Conservation (phyloP, 179 eudicot genomes). For the Spergularia azorica region DNA sequence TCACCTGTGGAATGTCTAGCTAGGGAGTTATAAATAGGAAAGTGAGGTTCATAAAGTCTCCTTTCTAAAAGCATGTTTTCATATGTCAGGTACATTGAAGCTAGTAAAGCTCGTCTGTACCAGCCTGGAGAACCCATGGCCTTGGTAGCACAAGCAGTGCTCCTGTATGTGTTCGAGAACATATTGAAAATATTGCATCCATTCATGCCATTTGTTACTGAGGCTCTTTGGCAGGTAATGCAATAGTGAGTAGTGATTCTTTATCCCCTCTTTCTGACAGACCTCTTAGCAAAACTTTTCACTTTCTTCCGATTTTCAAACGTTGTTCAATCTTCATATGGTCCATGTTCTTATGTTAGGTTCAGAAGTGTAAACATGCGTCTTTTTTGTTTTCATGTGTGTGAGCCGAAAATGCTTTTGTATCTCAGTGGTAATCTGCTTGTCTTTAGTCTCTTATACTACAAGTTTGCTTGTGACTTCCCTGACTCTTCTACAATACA, state of each 20-base stretch:
- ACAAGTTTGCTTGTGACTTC: too few relatives aligned
- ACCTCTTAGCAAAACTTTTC: conserved; percentile 4
- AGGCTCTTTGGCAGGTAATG: conserved; percentile 96
- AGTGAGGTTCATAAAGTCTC: not conserved
- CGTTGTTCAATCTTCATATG: not conserved
- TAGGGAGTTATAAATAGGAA: not conserved
- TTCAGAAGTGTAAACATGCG: not conserved
- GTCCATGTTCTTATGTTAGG: not conserved
- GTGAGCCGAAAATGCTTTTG: not conserved
- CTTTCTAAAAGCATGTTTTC: not conserved
- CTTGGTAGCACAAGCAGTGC: conserved; percentile 74
- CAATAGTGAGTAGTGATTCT: not conserved
- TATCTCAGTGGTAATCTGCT: not conserved
- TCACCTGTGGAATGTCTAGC: too few relatives aligned
- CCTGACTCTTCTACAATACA: too few relatives aligned
- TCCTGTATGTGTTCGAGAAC: conserved; percentile 80
- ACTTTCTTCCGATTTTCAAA: not conserved
- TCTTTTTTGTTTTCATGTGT: not conserved
- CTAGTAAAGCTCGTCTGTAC: conserved; percentile 93
- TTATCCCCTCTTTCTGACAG: not conserved
- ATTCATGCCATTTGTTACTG: conserved; percentile 98
- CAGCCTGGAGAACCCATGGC: conserved; percentile 53
- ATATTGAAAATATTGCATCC: conserved; percentile 90
- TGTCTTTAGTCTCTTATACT: not conserved
- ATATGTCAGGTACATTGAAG: conserved; percentile 86